Percentiles rank a stretch among this genome's conserved stretches.
Evolutionary conservation across 2,329 filamentous ascomycete genomes (phyloP).

Genomic region (Pyricularia sp.): DNA sequence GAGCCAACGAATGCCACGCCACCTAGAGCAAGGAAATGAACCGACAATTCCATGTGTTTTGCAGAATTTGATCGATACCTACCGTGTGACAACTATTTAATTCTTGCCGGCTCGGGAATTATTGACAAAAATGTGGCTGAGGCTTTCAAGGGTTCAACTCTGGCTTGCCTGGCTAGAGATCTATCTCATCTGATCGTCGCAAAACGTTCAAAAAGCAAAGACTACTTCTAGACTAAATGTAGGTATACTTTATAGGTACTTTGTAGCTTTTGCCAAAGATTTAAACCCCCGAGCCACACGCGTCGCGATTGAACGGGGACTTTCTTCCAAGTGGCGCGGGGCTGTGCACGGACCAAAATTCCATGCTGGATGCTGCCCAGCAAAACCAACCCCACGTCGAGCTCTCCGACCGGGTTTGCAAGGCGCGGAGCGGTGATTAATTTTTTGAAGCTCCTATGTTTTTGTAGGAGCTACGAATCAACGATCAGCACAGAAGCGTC

Average conservation of each 20-base stretch:
- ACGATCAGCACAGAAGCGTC: neutral
- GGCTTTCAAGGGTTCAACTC: neutral
- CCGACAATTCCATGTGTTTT: neutral
- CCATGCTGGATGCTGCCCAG: neutral
- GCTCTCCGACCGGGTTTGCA: neutral
- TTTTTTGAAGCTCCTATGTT: constrained; percentile 1
- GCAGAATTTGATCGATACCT: no score
- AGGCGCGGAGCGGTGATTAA: neutral
- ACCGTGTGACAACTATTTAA: neutral
- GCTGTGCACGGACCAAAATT: neutral
- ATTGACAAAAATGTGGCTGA: neutral
- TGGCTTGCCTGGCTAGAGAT: neutral
- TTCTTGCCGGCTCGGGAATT: neutral
- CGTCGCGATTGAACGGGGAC: neutral
- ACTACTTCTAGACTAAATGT: no score
- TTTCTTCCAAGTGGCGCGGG: neutral
- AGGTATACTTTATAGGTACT: no score
- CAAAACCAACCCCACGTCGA: neutral
- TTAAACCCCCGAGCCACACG: neutral
- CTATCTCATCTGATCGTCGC: neutral
- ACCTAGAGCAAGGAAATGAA: neutral
- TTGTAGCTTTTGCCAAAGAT: neutral
- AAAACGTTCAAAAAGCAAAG: neutral
- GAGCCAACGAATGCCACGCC: neutral
- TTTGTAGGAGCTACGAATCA: neutral